phyloP scores from a whole-genome alignment of 169 alveolate species.

The Ichthyophthirius multifiliis region DNA sequence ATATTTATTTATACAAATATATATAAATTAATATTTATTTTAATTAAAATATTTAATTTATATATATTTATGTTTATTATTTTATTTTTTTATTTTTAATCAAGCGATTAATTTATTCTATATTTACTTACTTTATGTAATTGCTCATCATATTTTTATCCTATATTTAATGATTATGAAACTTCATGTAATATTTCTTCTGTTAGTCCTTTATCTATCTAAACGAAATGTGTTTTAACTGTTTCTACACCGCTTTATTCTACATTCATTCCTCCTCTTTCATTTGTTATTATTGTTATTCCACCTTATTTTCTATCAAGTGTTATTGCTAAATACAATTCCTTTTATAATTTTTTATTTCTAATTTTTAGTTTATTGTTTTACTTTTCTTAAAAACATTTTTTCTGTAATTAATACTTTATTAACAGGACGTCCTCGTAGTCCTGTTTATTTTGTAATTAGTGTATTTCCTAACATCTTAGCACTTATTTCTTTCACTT shows the following conservation, averaged over 20 bases:
- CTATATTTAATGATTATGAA: conserved; percentile 33
- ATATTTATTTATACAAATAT: no score
- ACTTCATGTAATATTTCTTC: conserved; percentile 49
- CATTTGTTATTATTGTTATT: conserved; percentile 83
- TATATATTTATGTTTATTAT: no score
- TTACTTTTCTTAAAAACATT: conserved; percentile 60
- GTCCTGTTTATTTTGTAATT: conserved; percentile 89
- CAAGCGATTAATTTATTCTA: no score
- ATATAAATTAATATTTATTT: no score
- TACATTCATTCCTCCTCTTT: conserved; percentile 90
- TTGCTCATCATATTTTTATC: background rate
- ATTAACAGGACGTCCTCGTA: conserved; percentile 80
- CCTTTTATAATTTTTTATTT: no score
- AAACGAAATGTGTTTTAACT: conserved; percentile 35
- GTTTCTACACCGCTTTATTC: conserved; percentile 87
- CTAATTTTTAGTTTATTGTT: no score
- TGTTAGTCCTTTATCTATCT: conserved; percentile 76
- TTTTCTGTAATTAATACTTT: conserved; percentile 86
- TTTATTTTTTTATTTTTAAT: no score
- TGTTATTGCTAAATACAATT: conserved; percentile 91
- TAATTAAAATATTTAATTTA: no score
- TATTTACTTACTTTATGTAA: no score
- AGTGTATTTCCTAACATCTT: conserved; percentile 88
- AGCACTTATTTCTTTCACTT: conserved; percentile 73
- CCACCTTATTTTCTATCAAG: conserved; percentile 92